Evolutionary conservation across 2,329 filamentous ascomycete genomes (phyloP).

Genomic region (Lachnellula subtilissima): DNA sequence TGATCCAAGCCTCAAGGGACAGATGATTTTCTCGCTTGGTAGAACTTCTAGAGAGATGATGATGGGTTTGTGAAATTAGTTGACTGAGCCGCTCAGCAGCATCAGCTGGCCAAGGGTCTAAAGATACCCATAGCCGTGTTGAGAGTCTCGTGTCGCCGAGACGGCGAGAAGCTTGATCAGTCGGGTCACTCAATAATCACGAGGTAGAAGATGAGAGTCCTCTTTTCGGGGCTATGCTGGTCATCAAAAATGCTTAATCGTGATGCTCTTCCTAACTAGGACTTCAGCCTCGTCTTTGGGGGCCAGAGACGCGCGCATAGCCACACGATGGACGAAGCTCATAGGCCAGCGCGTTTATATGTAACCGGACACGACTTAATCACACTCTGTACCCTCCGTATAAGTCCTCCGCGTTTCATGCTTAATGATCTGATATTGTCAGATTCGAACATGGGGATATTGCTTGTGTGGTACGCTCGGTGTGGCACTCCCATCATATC

Average conservation of each 20-base stretch:
- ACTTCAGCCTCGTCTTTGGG: background rate
- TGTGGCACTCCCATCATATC: background rate
- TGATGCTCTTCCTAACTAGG: background rate
- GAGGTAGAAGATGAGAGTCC: background rate
- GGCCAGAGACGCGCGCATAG: slow-evolving; percentile 1
- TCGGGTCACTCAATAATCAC: background rate
- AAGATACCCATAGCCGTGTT: background rate
- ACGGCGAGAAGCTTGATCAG: background rate
- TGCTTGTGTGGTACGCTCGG: background rate
- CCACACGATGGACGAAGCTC: background rate
- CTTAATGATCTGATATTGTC: slow-evolving; percentile 1
- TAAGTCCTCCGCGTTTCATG: background rate
- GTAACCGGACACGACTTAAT: background rate
- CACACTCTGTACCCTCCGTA: background rate
- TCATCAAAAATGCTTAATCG: background rate
- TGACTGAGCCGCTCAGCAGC: background rate
- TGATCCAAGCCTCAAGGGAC: background rate
- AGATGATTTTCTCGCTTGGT: slow-evolving; percentile 1
- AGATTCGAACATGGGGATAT: background rate
- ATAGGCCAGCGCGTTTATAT: background rate
- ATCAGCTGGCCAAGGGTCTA: slow-evolving; percentile 1
- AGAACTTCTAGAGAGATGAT: background rate
- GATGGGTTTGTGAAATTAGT: background rate
- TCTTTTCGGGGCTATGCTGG: background rate
- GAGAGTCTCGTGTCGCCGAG: background rate